Evolutionary conservation across 2,329 filamentous ascomycete genomes (phyloP).

Genomic region (Aspergillus pseudoterreus): DNA sequence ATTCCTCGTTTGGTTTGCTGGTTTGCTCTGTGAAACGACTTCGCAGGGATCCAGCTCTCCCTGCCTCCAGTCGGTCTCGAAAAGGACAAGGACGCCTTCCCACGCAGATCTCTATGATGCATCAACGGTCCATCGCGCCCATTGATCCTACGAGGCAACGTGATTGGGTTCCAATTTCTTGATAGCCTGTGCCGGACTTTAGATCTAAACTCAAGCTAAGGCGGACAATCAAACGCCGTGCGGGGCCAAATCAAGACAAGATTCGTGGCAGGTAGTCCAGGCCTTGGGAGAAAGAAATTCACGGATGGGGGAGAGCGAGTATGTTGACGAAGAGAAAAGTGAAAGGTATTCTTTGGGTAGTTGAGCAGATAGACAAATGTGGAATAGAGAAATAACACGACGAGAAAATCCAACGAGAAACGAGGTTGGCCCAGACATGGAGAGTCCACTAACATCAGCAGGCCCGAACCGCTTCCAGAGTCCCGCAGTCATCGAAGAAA

Average conservation of each 20-base stretch:
- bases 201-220: conserved; percentile 24
- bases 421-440: conserved; percentile 13
- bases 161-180: conserved; percentile 20
- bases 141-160: background rate
- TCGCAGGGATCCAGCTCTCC: no score
- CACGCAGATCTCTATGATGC: no score
- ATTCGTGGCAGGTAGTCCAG: conserved; percentile 17
- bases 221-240: conserved; percentile 21
- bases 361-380: conserved; percentile 23
- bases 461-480: conserved; percentile 2
- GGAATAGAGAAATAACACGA: conserved; percentile 12
- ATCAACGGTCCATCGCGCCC: background rate
- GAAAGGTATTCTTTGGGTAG: conserved; percentile 27
- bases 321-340: conserved; percentile 10
- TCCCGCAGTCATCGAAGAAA: conserved; percentile 1
- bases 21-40: no score
- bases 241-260: conserved; percentile 15
- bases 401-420: conserved; percentile 17
- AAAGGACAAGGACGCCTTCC: no score
- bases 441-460: conserved; percentile 11
- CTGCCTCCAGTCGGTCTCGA: no score
- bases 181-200: conserved; percentile 18
- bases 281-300: conserved; percentile 12
- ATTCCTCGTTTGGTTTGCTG: no score
- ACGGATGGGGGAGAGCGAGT: conserved; percentile 12